A percentile compares a stretch with the other conserved stretches of the same genome.
Evolutionary conservation across 768 basidiomycete species (phyloP).

Genomic region (Termitomyces sp.): DNA sequence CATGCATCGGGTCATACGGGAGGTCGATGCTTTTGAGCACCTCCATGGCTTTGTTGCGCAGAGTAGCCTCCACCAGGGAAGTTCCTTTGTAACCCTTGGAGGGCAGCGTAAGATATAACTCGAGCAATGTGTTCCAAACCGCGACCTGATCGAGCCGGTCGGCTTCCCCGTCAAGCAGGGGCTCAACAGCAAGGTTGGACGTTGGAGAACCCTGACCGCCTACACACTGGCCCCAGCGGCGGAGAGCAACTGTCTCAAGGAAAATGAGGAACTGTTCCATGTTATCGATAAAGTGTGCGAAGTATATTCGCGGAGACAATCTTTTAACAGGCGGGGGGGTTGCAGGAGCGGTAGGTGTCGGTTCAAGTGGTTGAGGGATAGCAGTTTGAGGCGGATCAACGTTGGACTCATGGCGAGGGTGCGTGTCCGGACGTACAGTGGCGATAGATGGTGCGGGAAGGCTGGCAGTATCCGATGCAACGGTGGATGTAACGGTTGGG

Average conservation of each 20-base stretch:
- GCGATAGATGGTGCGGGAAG: constrained; percentile 43
- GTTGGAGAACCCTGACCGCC: constrained; percentile 10
- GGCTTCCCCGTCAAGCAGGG: constrained; percentile 36
- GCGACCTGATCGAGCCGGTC: constrained; percentile 41
- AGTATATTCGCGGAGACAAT: constrained; percentile 83
- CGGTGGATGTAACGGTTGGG: constrained; percentile 34
- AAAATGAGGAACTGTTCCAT: constrained; percentile 79
- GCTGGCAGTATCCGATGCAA: constrained; percentile 31
- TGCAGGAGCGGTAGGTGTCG: constrained; percentile 22
- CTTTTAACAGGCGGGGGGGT: constrained; percentile 35
- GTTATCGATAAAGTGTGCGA: constrained; percentile 92
- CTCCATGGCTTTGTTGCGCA: constrained; percentile 65
- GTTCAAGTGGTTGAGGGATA: constrained; percentile 27
- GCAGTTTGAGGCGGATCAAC: constrained; percentile 25
- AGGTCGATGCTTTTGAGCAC: constrained; percentile 56
- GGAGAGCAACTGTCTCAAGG: constrained; percentile 77
- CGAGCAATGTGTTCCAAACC: constrained; percentile 26
- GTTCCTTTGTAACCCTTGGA: constrained; percentile 17
- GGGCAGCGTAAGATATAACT: constrained; percentile 79
- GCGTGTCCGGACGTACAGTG: constrained; percentile 34
- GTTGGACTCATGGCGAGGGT: constrained; percentile 32
- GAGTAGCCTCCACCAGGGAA: constrained; percentile 25
- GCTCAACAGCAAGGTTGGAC: constrained; percentile 9
- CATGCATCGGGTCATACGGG: constrained; percentile 88
- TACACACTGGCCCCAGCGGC: constrained; percentile 79